phyloP scores from a whole-genome alignment of 768 basidiomycete species.

The Pleurotus giganteus region DNA sequence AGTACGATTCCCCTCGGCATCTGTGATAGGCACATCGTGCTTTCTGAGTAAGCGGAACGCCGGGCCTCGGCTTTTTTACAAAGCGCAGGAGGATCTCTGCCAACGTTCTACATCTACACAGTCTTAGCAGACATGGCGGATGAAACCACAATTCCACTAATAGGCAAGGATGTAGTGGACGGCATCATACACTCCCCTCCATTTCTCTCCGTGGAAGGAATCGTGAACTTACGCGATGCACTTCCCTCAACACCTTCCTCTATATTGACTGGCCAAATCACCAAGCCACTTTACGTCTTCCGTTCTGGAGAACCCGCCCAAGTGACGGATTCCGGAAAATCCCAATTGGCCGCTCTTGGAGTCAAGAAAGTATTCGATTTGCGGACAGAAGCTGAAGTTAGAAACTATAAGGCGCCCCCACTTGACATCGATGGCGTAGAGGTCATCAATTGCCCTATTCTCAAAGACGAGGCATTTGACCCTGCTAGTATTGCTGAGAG shows the following conservation, averaged over 20 bases:
- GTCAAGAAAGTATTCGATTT: constrained; percentile 39
- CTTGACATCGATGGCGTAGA: constrained; percentile 30
- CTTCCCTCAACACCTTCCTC: constrained; percentile 26
- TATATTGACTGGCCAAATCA: constrained; percentile 7
- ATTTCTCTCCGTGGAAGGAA: constrained; percentile 36
- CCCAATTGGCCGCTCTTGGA: constrained; percentile 30
- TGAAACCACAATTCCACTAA: too few relatives aligned
- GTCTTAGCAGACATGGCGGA: too few relatives aligned
- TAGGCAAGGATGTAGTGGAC: neutral
- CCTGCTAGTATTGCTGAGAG: constrained; percentile 20
- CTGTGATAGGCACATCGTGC: too few relatives aligned
- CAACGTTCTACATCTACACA: too few relatives aligned
- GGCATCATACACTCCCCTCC: constrained; percentile 24
- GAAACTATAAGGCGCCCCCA: constrained; percentile 25
- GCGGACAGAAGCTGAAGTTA: constrained; percentile 34
- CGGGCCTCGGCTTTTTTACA: too few relatives aligned
- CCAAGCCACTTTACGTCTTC: constrained; percentile 31
- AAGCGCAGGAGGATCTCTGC: too few relatives aligned
- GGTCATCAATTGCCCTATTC: constrained; percentile 26
- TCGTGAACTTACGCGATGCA: constrained; percentile 33
- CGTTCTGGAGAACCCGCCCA: constrained; percentile 37
- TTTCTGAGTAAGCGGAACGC: too few relatives aligned
- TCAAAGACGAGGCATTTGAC: constrained; percentile 25
- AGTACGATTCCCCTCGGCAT: too few relatives aligned
- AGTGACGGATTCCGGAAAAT: constrained; percentile 32